Evolutionary conservation across 2,329 filamentous ascomycete species (phyloP).

Genomic region (Coniochaeta pulveracea): DNA sequence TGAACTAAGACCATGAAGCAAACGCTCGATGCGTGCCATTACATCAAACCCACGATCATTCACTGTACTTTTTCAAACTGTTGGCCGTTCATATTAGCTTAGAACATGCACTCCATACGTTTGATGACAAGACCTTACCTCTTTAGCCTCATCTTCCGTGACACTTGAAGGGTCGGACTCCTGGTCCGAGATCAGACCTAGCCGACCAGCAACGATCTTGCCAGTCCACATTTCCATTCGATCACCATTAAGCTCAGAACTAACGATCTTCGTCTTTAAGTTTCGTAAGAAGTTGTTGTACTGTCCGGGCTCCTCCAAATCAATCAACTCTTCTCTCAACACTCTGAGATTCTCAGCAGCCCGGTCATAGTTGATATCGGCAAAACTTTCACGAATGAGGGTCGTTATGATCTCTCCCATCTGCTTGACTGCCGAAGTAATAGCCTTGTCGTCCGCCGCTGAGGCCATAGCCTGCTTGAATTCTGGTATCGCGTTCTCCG

Average conservation of each 20-base stretch:
- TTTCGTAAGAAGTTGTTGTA: slow-evolving; percentile 66
- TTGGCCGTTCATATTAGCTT: not conserved
- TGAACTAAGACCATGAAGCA: too few relatives aligned
- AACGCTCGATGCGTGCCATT: too few relatives aligned
- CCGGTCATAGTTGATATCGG: slow-evolving; percentile 61
- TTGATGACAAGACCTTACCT: slow-evolving; percentile 27
- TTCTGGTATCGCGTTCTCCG: slow-evolving; percentile 74
- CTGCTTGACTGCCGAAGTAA: slow-evolving; percentile 60
- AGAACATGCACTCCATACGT: not conserved
- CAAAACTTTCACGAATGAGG: slow-evolving; percentile 62
- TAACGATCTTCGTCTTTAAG: slow-evolving; percentile 62
- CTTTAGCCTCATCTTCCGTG: slow-evolving; percentile 57
- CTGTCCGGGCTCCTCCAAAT: slow-evolving; percentile 60
- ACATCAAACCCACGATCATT: too few relatives aligned
- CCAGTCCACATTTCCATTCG: slow-evolving; percentile 70
- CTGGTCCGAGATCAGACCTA: slow-evolving; percentile 62
- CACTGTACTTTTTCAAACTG: slow-evolving; percentile 2
- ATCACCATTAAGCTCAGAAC: slow-evolving; percentile 62
- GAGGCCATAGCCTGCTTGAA: slow-evolving; percentile 70
- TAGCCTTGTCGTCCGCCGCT: slow-evolving; percentile 46
- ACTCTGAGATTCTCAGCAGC: slow-evolving; percentile 67
- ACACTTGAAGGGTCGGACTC: slow-evolving; percentile 55
- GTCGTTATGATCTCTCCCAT: slow-evolving; percentile 61
- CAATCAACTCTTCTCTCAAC: slow-evolving; percentile 66
- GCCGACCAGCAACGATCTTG: slow-evolving; percentile 49